Conservation (phyloP, 176 grass and related monocot genomes). For the Zizania latifolia region DNA sequence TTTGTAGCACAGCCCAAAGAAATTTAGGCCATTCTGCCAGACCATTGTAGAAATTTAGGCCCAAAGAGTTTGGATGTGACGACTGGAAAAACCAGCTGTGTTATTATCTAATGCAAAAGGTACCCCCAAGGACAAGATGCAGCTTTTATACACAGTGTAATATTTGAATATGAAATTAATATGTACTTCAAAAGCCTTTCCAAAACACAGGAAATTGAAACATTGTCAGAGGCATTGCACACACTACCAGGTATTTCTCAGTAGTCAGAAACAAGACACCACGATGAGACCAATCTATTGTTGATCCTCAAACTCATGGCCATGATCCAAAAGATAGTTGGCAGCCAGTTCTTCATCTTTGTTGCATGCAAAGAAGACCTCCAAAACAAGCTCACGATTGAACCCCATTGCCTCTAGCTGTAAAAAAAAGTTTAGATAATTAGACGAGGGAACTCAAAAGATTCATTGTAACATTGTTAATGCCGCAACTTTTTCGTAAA, state of each 20-base stretch:
- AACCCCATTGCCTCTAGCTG: slow-evolving; percentile 97
- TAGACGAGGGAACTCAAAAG: not conserved
- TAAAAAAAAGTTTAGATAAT: not conserved
- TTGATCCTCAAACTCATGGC: slow-evolving; percentile 86
- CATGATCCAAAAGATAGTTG: slow-evolving; percentile 93
- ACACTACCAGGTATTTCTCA: slow-evolving; percentile 25
- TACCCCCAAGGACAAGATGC: no score
- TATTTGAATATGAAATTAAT: slow-evolving; percentile 38
- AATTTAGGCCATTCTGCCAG: no score
- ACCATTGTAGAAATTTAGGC: no score
- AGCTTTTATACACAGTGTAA: slow-evolving; percentile 34
- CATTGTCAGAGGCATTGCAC: slow-evolving; percentile 32
- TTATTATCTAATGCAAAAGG: no score
- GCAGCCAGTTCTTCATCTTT: slow-evolving; percentile 93
- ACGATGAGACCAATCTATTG: slow-evolving; percentile 24
- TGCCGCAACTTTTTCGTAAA: no score
- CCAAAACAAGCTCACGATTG: slow-evolving; percentile 75
- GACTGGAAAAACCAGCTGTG: no score
- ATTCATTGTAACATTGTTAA: no score
- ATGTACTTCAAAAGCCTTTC: slow-evolving; percentile 61
- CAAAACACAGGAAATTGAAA: slow-evolving; percentile 36
- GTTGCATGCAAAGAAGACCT: slow-evolving; percentile 99
- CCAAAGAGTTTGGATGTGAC: no score
- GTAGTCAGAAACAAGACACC: slow-evolving; percentile 30
- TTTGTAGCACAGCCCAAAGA: no score